Conservation (phyloP, 2,329 filamentous ascomycete genomes). For the Ceratocystis albifundus region DNA sequence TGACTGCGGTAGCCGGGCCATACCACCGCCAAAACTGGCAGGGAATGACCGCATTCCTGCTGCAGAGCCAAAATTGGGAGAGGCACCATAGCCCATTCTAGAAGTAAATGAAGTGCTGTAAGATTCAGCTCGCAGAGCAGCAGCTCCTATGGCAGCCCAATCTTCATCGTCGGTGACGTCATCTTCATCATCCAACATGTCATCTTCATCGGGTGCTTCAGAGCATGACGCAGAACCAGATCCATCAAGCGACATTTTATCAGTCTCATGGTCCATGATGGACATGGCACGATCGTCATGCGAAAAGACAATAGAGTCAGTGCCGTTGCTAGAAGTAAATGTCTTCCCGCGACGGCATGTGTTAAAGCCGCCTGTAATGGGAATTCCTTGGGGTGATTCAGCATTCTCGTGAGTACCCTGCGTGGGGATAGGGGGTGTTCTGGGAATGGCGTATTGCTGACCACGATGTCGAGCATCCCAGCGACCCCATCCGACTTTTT, state of each 20-base stretch:
- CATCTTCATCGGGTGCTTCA: slow-evolving; percentile 55
- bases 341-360: slow-evolving; percentile 35
- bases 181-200: slow-evolving; percentile 63
- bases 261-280: slow-evolving; percentile 74
- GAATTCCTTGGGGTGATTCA: slow-evolving; percentile 39
- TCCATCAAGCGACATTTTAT: slow-evolving; percentile 83
- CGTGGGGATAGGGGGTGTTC: slow-evolving; percentile 29
- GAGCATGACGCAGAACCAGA: slow-evolving; percentile 63
- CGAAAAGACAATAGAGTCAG: slow-evolving; percentile 62
- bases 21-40: slow-evolving; percentile 34
- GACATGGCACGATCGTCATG: slow-evolving; percentile 55
- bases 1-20: slow-evolving; percentile 44
- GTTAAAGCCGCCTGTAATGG: slow-evolving; percentile 38
- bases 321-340: slow-evolving; percentile 48
- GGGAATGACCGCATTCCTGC: slow-evolving; percentile 41
- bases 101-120: slow-evolving; percentile 43
- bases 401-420: slow-evolving; percentile 30
- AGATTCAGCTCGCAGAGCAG: slow-evolving; percentile 60
- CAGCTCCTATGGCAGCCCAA: slow-evolving; percentile 82
- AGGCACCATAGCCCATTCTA: slow-evolving; percentile 32
- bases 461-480: slow-evolving; percentile 78
- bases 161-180: slow-evolving; percentile 93
- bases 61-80: slow-evolving; percentile 39
- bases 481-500: slow-evolving; percentile 94
- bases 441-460: slow-evolving; percentile 39